A percentile compares a stretch with the other conserved stretches of the same genome.
These are phyloP conservation scores for Talaromyces atroroseus DNA, from an alignment of 2,329 filamentous ascomycete species.

Conservation along the genomic window DNA sequence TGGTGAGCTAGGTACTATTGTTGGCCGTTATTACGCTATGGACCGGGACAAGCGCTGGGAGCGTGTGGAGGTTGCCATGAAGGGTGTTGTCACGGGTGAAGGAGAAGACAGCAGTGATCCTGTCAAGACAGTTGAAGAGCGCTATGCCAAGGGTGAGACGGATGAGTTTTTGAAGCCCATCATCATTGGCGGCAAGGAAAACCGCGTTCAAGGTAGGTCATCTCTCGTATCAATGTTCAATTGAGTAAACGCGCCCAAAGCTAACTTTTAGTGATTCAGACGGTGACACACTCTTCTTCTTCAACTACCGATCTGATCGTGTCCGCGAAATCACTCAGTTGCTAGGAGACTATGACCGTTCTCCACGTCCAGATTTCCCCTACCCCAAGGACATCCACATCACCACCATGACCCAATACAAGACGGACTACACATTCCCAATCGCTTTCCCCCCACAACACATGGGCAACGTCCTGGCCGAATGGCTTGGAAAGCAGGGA, in stretches of 20 bases:
- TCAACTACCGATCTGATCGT: slow-evolving; percentile 99
- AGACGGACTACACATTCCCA: slow-evolving; percentile 86
- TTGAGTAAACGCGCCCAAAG: background rate
- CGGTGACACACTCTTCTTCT: slow-evolving; percentile 94
- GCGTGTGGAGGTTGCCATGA: slow-evolving; percentile 80
- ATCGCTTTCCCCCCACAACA: slow-evolving; percentile 89
- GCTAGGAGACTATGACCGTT: slow-evolving; percentile 85
- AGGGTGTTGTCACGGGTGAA: slow-evolving; percentile 78
- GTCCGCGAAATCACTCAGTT: slow-evolving; percentile 95
- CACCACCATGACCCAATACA: slow-evolving; percentile 98
- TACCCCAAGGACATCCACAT: slow-evolving; percentile 84
- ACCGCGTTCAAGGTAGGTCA: slow-evolving; percentile 69
- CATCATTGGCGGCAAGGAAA: slow-evolving; percentile 80
- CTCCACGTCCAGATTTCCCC: slow-evolving; percentile 81
- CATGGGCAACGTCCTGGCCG: slow-evolving; percentile 97
- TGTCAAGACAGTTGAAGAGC: slow-evolving; percentile 76
- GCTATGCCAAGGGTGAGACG: slow-evolving; percentile 81
- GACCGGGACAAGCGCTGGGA: slow-evolving; percentile 99
- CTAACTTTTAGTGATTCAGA: slow-evolving; percentile 47
- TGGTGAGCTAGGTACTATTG: slow-evolving; percentile 85
- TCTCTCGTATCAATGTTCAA: background rate
- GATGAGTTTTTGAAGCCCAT: slow-evolving; percentile 99
- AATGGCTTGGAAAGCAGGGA: slow-evolving; percentile 86
- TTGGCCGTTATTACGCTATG: slow-evolving; percentile 98
- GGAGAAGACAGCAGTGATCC: slow-evolving; percentile 82